Percentiles rank a stretch among this genome's conserved stretches.
Evolutionary conservation across 116 monocot genomes (phyloP).

Genomic region (Iris pallida): DNA sequence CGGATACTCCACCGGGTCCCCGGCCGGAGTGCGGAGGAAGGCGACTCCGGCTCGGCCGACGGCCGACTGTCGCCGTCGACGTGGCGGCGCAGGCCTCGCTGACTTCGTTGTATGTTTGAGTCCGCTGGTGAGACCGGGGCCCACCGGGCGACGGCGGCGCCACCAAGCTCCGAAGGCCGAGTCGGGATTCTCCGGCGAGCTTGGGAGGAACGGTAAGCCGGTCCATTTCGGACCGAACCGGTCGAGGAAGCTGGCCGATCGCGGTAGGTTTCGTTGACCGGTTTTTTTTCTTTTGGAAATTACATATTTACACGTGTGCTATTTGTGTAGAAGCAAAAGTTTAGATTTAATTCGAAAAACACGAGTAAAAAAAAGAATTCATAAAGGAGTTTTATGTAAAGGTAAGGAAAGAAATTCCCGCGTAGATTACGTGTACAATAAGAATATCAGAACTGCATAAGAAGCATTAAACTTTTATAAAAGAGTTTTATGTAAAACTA

Average conservation of each 20-base stretch:
- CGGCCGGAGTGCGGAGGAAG: conserved; percentile 25
- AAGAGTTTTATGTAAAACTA: too few species aligned
- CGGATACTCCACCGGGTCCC: conserved; percentile 31
- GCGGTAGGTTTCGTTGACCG: conserved; percentile 40
- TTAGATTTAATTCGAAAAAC: too few species aligned
- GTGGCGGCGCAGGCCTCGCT: conserved; percentile 1
- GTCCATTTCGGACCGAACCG: conserved; percentile 21
- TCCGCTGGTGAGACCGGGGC: conserved; percentile 44
- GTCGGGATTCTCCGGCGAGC: conserved; percentile 8
- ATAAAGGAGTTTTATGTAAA: too few species aligned
- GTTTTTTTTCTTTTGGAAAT: neutral
- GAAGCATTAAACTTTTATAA: too few species aligned
- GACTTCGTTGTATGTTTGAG: conserved; percentile 49
- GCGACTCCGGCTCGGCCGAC: conserved; percentile 31
- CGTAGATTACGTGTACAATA: too few species aligned
- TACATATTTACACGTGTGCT: too few species aligned
- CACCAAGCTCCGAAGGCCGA: neutral
- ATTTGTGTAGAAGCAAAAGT: too few species aligned
- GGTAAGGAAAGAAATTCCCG: too few species aligned
- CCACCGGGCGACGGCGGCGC: conserved; percentile 18
- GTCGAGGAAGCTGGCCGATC: conserved; percentile 44
- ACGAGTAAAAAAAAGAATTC: too few species aligned
- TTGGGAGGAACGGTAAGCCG: conserved; percentile 4
- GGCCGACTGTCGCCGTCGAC: neutral
- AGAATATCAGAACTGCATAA: too few species aligned